These are phyloP conservation scores for Chlamydomonas reinhardtii DNA, from an alignment of 163 green algal genomes.

Conservation along the genomic window DNA sequence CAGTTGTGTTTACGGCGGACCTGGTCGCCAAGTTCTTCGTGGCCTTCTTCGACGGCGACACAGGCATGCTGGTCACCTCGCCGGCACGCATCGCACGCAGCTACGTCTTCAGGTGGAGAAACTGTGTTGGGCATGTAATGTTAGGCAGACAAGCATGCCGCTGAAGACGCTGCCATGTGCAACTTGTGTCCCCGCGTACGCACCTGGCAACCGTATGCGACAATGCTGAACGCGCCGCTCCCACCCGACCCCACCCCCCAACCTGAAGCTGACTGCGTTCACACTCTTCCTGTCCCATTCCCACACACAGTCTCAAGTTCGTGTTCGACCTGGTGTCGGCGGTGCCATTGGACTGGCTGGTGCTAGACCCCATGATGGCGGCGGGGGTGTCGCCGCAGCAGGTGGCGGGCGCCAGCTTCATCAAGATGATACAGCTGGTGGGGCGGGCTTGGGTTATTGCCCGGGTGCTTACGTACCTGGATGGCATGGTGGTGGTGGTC, in stretches of 20 bases:
- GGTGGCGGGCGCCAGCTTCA: background rate
- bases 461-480: too few relatives aligned
- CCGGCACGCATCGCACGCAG: background rate
- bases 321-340: background rate
- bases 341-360: background rate
- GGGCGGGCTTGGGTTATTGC: background rate
- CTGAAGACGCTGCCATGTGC: too few relatives aligned
- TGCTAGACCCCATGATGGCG: background rate
- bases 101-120: slow-evolving; percentile 11
- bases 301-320: slow-evolving; percentile 9
- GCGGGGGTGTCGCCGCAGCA: background rate
- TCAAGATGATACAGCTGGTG: slow-evolving; percentile 32
- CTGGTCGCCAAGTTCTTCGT: slow-evolving; percentile 14
- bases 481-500: too few relatives aligned
- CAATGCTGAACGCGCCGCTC: too few relatives aligned
- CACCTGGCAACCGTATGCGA: background rate
- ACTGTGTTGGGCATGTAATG: too few relatives aligned
- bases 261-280: too few relatives aligned
- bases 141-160: too few relatives aligned
- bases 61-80: background rate
- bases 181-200: too few relatives aligned
- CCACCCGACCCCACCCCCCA: too few relatives aligned
- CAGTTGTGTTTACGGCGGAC: background rate
- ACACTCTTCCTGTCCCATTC: too few relatives aligned
- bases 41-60: background rate